Evolutionary conservation across 179 eudicot genomes (phyloP), one percentile per base, ranked within the genome.

Genomic region (Dionaea muscipula): DNA sequence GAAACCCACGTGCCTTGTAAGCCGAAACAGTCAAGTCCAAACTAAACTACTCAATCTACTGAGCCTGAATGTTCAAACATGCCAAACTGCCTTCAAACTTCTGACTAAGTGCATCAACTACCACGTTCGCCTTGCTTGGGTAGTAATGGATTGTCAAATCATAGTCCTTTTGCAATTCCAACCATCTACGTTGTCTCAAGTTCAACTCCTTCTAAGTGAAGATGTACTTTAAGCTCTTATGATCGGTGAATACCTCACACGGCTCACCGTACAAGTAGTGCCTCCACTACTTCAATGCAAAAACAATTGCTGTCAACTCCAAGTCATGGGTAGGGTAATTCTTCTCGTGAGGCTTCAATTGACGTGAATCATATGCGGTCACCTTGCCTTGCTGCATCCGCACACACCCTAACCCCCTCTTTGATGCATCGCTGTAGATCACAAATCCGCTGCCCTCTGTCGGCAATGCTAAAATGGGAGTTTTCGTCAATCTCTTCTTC

Each of bases 81-180:
- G n/a, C n/a, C n/a, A n/a, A n/a, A n/a, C n/a, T n/a, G n/a, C n/a
- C n/a, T 28, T 8, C 51, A 47, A 13, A 14, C 19, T 50, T 50
- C 14, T 14, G 31, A 27, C 54, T 50, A 3, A 47, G 52, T 13
- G 54, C 54, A 50, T 50, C 23, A 13, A 31, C 54, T 15, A 50
- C 31, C 54, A 50, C 54, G 15, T 50, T 50, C 3, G 28, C 54
- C 19, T 50, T 50, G 2, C 54, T 17, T 26, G 14, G 33, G 35
- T 23, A 31, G 19, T 50, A 50, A 1, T 23, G 15, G 2, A 50
- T 23, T 4, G 22, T 17, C 5, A 22, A 24, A 31, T 50, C 54
- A 50, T 50, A 50, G 15, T 50, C 54, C 31, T 12, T 27, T 2
- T 18, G 33, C 35, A 50, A 11, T 31, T 50, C 54, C 23, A 50